Evolutionary conservation across 2,329 filamentous ascomycete species (phyloP), one percentile per base, ranked within the genome.

Genomic region (Pseudogymnoascus sp.): DNA sequence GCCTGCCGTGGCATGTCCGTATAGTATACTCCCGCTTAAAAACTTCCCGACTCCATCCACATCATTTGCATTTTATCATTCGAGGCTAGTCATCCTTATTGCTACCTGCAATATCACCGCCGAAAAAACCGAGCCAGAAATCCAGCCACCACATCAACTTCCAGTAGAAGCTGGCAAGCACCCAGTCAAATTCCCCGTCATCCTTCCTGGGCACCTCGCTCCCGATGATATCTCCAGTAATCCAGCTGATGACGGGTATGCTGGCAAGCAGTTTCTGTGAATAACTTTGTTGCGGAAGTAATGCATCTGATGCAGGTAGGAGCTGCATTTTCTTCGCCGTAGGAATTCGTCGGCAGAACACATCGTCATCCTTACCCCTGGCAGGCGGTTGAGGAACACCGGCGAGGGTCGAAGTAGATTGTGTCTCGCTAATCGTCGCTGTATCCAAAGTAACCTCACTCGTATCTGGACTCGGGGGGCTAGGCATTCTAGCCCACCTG

Each of bases 181-280:
- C 84, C 80, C 87, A 90, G 75, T 97, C 93, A 70, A 96, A 93
- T 45, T 85, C 86, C 64, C 90, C 90, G 48, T 83, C 80, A 62
- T 92, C 89, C 62, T 82, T 88, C 45, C 88, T 81, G 6, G 90
- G 90, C 41, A 93, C 85, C 73, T 89, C 83, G 72, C 86, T 86
- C 5, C 90, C 90, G 71, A 93, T 92, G 75, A 93, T 85, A 70
- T 81, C 77, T 68, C 78, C 86, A 54, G 85, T 86, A 72, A 92
- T 88, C 85, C 88, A 92, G 69, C 83, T 84, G 66, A 92, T 77
- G 66, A 92, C 81, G 2, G 89, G 89, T 43, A 92, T 84, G 63
- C 82, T 83, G 68, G 83, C 82, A 63, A 90, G 76, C 19, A 90
- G 73, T 62, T 85, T 82, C 75, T 90, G 86, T 37, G 82, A 78